A percentile compares a stretch with the other conserved stretches of the same genome.
Evolutionary conservation across 768 basidiomycete genomes (phyloP).

Genomic region (Boletales sp.): DNA sequence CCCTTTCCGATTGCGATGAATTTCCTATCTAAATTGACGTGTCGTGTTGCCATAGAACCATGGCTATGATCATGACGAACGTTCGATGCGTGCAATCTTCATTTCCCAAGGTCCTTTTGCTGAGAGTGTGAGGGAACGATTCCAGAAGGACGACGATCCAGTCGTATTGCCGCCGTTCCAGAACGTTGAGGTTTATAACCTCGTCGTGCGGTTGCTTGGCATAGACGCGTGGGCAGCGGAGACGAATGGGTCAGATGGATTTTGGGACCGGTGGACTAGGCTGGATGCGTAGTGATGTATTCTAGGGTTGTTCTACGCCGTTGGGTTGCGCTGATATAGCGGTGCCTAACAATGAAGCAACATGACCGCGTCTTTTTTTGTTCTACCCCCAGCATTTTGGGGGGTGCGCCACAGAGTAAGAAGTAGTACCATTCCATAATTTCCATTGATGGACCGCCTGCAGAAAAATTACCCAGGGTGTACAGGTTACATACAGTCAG

Average conservation of each 20-base stretch:
- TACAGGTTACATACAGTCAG: too few species aligned
- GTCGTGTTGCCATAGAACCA: conserved; percentile 53
- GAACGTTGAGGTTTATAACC: conserved; percentile 82
- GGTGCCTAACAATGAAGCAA: too few species aligned
- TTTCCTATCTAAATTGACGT: not conserved
- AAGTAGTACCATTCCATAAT: too few species aligned
- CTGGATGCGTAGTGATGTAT: not conserved
- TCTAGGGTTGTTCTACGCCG: not conserved
- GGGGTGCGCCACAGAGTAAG: too few species aligned
- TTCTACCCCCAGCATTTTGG: too few species aligned
- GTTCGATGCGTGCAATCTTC: conserved; percentile 83
- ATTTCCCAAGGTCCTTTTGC: conserved; percentile 87
- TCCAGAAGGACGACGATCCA: conserved; percentile 17
- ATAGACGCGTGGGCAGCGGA: conserved; percentile 50
- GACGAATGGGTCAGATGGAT: conserved; percentile 73
- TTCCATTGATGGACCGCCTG: too few species aligned
- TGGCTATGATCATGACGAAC: conserved; percentile 78
- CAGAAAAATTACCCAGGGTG: too few species aligned
- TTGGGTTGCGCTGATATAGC: too few species aligned
- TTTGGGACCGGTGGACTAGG: conserved; percentile 64
- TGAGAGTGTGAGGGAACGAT: conserved; percentile 7
- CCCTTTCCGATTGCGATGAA: not conserved
- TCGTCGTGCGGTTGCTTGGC: conserved; percentile 70
- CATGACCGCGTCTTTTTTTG: too few species aligned
- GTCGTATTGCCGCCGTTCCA: conserved; percentile 71